Base-by-base conservation (phyloP, 1,284 basidiomycete genomes). In the Irpex sp. region DNA sequence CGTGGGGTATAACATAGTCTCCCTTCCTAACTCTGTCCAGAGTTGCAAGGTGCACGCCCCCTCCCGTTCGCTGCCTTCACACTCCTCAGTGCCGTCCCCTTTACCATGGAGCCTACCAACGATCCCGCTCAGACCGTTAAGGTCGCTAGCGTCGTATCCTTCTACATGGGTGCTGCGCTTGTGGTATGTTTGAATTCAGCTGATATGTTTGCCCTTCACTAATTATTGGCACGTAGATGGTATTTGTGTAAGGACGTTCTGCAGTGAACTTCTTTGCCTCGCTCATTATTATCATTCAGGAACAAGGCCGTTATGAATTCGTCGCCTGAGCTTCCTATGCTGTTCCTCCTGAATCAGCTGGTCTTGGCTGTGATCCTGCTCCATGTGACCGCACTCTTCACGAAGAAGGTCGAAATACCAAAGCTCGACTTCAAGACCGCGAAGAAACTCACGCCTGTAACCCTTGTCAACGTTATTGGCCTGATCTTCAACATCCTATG, bases 401-500 rank as follows among this genome's bases (percentile, higher is more conserved):
- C 79, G 3, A 72, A 78, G 17, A 80, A 77, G 54, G 78, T 90
- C 56, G 82, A 86, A 67, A 81, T 90, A 26, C 88, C 87, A 0
- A 77, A 75, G 47, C 70, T 86, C 26, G 83, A 87, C 17, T 49
- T 81, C 2, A 73, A 76, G 38, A 79, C 80, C 1, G 85, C 82
- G 8, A 85, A 81, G 69, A 87, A 87, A 66, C 79, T 90, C 3
- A 67, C 81, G 2, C 87, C 88, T 0, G 86, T 91, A 6, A 83
- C 89, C 0, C 72, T 81, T 2, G 85, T 90, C 49, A 89, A 90
- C 70, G 84, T 91, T 37, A 77, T 87, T 34, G 89, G 90, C 6
- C 81, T 93, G 6, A 83, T 89, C 8, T 92, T 92, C 80, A 92
- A 92, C 69, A 91, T 87, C 0, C 81, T 91, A 13, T 92, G 90